These are phyloP conservation scores for Malassezia slooffiae DNA, from an alignment of 1,284 basidiomycete species.

Conservation along the genomic window DNA sequence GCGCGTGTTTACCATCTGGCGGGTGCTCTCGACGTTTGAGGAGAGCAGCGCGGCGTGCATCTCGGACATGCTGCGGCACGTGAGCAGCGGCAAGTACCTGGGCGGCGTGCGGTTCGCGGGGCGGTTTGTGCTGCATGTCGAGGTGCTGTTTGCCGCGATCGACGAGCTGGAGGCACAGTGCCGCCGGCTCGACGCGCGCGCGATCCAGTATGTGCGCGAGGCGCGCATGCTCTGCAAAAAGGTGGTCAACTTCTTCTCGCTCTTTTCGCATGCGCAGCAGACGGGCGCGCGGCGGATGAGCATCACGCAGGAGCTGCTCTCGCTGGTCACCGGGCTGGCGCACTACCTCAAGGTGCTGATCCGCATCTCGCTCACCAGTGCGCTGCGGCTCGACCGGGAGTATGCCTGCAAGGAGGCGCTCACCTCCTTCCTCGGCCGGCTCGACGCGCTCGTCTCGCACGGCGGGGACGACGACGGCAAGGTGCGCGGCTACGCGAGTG, in stretches of 20 bases:
- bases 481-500: constrained; percentile 37
- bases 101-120: constrained; percentile 97
- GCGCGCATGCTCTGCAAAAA: constrained; percentile 97
- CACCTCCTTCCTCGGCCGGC: constrained; percentile 75
- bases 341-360: constrained; percentile 99
- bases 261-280: constrained; percentile 91
- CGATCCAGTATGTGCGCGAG: constrained; percentile 94
- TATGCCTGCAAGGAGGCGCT: constrained; percentile 70
- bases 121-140: constrained; percentile 95
- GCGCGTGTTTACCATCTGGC: constrained; percentile 97
- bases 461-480: constrained; percentile 21
- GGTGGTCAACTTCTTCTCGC: constrained; percentile 94
- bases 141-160: constrained; percentile 91
- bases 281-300: constrained; percentile 76
- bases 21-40: constrained; percentile 93
- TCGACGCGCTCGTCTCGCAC: constrained; percentile 47
- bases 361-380: constrained; percentile 88
- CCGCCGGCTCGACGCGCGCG: constrained; percentile 57
- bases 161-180: constrained; percentile 91
- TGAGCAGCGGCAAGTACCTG: constrained; percentile 88
- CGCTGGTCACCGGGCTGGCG: constrained; percentile 93
- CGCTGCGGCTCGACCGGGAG: constrained; percentile 87
- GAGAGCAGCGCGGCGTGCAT: constrained; percentile 99
- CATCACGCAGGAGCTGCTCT: constrained; percentile 92
- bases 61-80: constrained; percentile 88